Percentiles rank a stretch among this genome's conserved stretches.
Evolutionary conservation across 2,329 filamentous ascomycete genomes (phyloP).

Genomic region (Paecilomyces formosus): DNA sequence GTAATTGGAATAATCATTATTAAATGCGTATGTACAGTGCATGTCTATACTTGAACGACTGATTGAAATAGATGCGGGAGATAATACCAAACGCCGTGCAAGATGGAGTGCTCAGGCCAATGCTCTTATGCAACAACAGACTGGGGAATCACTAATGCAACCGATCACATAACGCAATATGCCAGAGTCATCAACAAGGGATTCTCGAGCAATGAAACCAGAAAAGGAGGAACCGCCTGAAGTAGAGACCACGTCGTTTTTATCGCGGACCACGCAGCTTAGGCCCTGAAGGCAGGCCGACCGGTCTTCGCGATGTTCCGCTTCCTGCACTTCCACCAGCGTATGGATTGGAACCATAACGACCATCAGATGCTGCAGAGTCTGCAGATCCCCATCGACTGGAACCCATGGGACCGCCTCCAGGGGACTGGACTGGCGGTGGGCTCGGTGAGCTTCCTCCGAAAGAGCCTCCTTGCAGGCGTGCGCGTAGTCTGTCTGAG

Average conservation of each 20-base stretch:
- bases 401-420: not conserved
- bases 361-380: too few relatives aligned
- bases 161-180: not conserved
- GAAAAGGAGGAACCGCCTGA: not conserved
- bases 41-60: not conserved
- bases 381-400: too few relatives aligned
- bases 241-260: not conserved
- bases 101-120: not conserved
- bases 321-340: not conserved
- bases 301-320: constrained; percentile 25
- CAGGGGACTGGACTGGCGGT: not conserved
- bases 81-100: not conserved
- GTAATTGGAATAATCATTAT: not conserved
- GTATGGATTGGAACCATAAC: not conserved
- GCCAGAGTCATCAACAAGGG: not conserved
- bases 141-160: not conserved
- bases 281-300: constrained; percentile 11
- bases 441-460: constrained; percentile 22
- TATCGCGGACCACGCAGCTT: constrained; percentile 1
- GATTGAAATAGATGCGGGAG: not conserved
- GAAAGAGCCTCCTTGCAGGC: constrained; percentile 60
- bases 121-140: not conserved
- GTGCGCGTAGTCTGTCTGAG: constrained; percentile 74
- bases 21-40: not conserved
- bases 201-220: not conserved